A percentile compares a stretch with the other conserved stretches of the same genome.
phyloP scores from a whole-genome alignment of 345 rosid genomes.

The Aethionema arabicum region DNA sequence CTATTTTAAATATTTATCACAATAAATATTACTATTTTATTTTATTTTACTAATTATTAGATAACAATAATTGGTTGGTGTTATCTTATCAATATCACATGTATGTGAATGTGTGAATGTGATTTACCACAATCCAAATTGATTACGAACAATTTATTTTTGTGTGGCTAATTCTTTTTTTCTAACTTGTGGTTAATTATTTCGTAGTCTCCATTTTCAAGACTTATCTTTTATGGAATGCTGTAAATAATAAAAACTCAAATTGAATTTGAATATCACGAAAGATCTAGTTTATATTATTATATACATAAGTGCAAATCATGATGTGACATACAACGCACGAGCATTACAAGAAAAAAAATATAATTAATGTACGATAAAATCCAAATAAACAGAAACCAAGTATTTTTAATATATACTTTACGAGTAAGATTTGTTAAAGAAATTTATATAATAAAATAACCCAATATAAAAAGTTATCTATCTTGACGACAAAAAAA shows the following conservation, averaged over 20 bases:
- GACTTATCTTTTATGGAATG: background rate
- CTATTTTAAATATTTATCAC: no score
- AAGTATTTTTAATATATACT: no score
- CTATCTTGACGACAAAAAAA: no score
- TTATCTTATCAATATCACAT: no score
- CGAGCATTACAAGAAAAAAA: background rate
- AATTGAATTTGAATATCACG: conserved; percentile 27
- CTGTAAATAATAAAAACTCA: conserved; percentile 7
- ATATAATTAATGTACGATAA: conserved; percentile 16
- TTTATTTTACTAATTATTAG: no score
- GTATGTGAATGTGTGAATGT: no score
- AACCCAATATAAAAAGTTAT: no score
- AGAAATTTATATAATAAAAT: no score
- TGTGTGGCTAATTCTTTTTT: conserved; percentile 9
- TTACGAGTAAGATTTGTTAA: no score
- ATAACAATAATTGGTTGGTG: no score
- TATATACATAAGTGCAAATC: conserved; percentile 2
- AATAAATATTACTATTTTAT: no score
- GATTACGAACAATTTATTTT: conserved; percentile 13
- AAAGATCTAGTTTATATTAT: conserved; percentile 9
- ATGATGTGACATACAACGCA: conserved; percentile 24
- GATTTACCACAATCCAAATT: background rate
- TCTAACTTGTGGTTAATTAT: conserved; percentile 23
- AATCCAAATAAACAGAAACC: background rate
- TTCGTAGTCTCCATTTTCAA: conserved; percentile 7